These are phyloP conservation scores for Irineochytrium annulatum DNA, from an alignment of 192 early-diverging fungal genomes.

Conservation along the genomic window DNA sequence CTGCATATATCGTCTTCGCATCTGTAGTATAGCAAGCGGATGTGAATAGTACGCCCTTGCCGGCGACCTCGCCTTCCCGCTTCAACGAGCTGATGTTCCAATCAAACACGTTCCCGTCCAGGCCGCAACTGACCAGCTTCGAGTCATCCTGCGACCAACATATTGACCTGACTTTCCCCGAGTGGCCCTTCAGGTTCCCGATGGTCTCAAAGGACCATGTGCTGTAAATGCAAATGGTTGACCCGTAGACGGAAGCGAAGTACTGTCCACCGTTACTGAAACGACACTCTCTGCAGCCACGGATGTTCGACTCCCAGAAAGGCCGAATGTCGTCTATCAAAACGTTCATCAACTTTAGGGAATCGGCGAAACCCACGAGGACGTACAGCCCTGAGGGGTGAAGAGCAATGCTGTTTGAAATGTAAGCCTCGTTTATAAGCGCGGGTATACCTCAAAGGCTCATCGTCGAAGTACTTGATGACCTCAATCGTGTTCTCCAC, in stretches of 20 bases:
- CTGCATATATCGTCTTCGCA: slow-evolving; percentile 36
- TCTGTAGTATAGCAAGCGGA: slow-evolving; percentile 33
- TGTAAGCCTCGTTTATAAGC: slow-evolving; percentile 7
- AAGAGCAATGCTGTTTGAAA: slow-evolving; percentile 42
- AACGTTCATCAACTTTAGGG: slow-evolving; percentile 53
- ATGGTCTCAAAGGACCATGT: slow-evolving; percentile 53
- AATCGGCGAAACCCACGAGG: slow-evolving; percentile 50
- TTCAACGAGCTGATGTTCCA: slow-evolving; percentile 40
- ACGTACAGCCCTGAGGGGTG: slow-evolving; percentile 58
- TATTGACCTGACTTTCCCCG: slow-evolving; percentile 48
- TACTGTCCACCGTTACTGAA: slow-evolving; percentile 61
- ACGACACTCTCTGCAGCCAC: slow-evolving; percentile 52
- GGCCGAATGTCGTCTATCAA: slow-evolving; percentile 54
- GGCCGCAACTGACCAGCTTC: slow-evolving; percentile 40
- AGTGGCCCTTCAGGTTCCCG: slow-evolving; percentile 42
- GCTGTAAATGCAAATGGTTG: slow-evolving; percentile 42
- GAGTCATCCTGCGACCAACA: slow-evolving; percentile 53
- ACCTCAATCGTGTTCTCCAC: slow-evolving; percentile 55
- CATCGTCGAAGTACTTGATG: slow-evolving; percentile 45
- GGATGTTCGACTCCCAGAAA: slow-evolving; percentile 48
- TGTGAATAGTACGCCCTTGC: slow-evolving; percentile 17
- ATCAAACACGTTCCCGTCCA: slow-evolving; percentile 47
- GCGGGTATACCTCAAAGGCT: slow-evolving; percentile 36
- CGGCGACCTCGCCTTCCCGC: slow-evolving; percentile 31
- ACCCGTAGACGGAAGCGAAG: slow-evolving; percentile 52